These are phyloP conservation scores for Epichloe uncinata DNA, from an alignment of 2,329 filamentous ascomycete species.

Conservation along the genomic window DNA sequence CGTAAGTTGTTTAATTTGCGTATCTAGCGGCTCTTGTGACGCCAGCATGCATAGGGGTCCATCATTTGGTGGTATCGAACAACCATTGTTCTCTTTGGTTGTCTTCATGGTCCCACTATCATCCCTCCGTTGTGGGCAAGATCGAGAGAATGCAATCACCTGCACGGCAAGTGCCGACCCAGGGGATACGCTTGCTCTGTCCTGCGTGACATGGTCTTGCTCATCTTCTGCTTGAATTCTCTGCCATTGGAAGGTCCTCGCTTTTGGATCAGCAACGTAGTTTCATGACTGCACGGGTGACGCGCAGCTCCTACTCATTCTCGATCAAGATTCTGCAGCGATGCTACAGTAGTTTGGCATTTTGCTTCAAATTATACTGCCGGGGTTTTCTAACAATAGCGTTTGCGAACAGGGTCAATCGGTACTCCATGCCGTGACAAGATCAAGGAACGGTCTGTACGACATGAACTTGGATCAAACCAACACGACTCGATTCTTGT, in stretches of 20 bases:
- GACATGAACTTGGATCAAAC: constrained; percentile 65
- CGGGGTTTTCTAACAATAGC: constrained; percentile 6
- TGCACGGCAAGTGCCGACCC: neutral
- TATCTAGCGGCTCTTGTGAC: neutral
- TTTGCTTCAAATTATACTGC: neutral
- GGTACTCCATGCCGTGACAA: constrained; percentile 85
- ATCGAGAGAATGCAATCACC: neutral
- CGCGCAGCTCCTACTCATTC: neutral
- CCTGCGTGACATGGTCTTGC: neutral
- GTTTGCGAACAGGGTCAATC: constrained; percentile 50
- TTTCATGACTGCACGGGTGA: neutral
- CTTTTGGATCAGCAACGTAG: neutral
- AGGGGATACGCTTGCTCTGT: neutral
- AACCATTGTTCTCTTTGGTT: neutral
- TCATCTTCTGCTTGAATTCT: neutral
- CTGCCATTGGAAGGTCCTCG: neutral
- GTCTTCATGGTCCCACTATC: neutral
- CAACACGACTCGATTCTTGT: constrained; percentile 75
- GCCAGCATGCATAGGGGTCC: neutral
- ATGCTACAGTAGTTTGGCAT: neutral
- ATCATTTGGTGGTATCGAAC: neutral
- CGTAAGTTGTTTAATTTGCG: constrained; percentile 46
- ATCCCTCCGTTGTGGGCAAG: neutral
- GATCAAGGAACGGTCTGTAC: constrained; percentile 52
- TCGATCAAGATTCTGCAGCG: neutral